phyloP scores from a whole-genome alignment of 176 grass and related monocot genomes.

The Aegilops sharonensis region DNA sequence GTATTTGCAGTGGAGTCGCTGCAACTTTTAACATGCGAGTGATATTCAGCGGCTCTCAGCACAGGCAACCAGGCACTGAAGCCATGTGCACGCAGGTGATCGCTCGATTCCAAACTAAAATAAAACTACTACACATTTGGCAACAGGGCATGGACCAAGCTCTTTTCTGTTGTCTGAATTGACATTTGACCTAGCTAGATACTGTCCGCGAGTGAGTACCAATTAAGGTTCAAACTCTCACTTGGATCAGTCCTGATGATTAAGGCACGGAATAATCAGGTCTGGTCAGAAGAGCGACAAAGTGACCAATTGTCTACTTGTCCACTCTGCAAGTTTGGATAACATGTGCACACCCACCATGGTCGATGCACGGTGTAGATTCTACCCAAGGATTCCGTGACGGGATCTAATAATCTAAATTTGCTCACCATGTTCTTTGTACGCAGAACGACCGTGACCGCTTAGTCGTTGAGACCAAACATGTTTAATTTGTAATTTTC shows the following conservation, averaged over 20 bases:
- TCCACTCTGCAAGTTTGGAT: neutral
- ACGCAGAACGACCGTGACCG: neutral
- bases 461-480: neutral
- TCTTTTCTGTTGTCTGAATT: too few species aligned
- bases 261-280: too few species aligned
- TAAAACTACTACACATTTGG: too few species aligned
- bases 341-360: neutral
- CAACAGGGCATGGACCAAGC: too few species aligned
- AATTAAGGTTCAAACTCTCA: slow-evolving; percentile 7
- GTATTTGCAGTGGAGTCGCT: too few species aligned
- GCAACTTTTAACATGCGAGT: neutral
- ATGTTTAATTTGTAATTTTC: too few species aligned
- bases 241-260: too few species aligned
- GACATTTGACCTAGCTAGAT: neutral
- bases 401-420: neutral
- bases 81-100: too few species aligned
- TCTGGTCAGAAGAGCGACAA: neutral
- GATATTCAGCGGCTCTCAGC: neutral
- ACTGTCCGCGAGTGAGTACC: neutral
- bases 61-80: too few species aligned
- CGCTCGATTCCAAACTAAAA: too few species aligned
- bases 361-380: neutral
- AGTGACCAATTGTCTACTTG: neutral
- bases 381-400: neutral
- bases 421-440: neutral